These are phyloP conservation scores for Kalanchoe fedtschenkoi DNA, from an alignment of 164 flowering plant genomes.

Conservation along the genomic window DNA sequence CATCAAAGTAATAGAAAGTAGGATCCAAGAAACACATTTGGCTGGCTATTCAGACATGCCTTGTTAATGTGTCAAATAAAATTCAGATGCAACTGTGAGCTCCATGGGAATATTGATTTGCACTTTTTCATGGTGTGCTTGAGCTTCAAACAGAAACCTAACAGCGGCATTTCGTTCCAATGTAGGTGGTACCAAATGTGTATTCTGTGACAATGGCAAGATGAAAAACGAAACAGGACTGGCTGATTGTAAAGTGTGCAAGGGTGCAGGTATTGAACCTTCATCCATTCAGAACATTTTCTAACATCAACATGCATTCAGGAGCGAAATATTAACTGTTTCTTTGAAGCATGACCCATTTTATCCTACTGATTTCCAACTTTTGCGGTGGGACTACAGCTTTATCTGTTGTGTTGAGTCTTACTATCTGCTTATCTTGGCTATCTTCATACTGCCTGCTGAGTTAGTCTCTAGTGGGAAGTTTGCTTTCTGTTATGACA, in stretches of 20 bases:
- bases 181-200: slow-evolving; percentile 91
- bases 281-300: not conserved
- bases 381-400: not conserved
- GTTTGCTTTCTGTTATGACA: not conserved
- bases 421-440: not conserved
- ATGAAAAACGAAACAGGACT: slow-evolving; percentile 72
- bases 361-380: not conserved
- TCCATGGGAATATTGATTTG: not conserved
- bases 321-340: not conserved
- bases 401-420: not conserved
- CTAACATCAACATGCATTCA: not conserved
- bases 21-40: too few relatives aligned
- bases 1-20: too few relatives aligned
- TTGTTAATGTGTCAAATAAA: not conserved
- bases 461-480: not conserved
- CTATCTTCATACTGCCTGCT: not conserved
- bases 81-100: not conserved
- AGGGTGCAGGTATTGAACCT: slow-evolving; percentile 68
- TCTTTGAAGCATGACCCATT: not conserved
- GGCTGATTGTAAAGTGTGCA: slow-evolving; percentile 86
- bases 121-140: not conserved
- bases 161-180: slow-evolving; percentile 4
- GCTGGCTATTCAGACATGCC: too few relatives aligned
- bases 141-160: not conserved
- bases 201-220: slow-evolving; percentile 75